Evolutionary conservation across 2,329 filamentous ascomycete genomes (phyloP).

Genomic region (Tolypocladium sp.): DNA sequence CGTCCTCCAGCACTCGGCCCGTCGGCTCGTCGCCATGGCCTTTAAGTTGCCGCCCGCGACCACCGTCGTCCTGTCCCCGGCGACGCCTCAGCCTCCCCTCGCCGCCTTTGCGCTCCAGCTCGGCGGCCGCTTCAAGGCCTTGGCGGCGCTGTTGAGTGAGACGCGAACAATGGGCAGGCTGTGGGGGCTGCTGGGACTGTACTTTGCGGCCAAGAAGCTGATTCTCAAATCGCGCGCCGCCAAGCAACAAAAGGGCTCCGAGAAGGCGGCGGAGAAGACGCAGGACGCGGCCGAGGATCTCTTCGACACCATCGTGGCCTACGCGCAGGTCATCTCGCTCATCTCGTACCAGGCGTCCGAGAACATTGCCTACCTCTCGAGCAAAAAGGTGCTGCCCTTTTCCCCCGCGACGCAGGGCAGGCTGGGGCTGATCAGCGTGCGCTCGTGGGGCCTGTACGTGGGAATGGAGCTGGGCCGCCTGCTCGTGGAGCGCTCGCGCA

Average conservation of each 20-base stretch:
- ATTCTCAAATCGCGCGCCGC: slow-evolving; percentile 19
- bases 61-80: slow-evolving; percentile 33
- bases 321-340: slow-evolving; percentile 59
- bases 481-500: slow-evolving; percentile 32
- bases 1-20: slow-evolving; percentile 43
- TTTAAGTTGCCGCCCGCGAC: slow-evolving; percentile 40
- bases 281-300: slow-evolving; percentile 23
- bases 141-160: slow-evolving; percentile 61
- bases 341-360: slow-evolving; percentile 70
- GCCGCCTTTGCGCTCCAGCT: slow-evolving; percentile 38
- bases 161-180: slow-evolving; percentile 65
- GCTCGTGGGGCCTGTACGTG: slow-evolving; percentile 75
- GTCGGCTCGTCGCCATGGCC: slow-evolving; percentile 42
- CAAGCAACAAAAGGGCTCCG: slow-evolving; percentile 14
- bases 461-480: slow-evolving; percentile 66
- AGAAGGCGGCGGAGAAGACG: slow-evolving; percentile 22
- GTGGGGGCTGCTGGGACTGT: slow-evolving; percentile 68
- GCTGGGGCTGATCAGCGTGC: slow-evolving; percentile 63
- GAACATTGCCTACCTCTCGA: slow-evolving; percentile 70
- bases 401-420: slow-evolving; percentile 44
- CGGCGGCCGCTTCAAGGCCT: slow-evolving; percentile 43
- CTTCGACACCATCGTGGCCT: slow-evolving; percentile 44
- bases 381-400: slow-evolving; percentile 60
- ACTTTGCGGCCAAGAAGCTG: slow-evolving; percentile 54
- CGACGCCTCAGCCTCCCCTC: slow-evolving; percentile 22